These are phyloP conservation scores for Ceratocystis papillata DNA, from an alignment of 2,329 filamentous ascomycete genomes.

Conservation along the genomic window DNA sequence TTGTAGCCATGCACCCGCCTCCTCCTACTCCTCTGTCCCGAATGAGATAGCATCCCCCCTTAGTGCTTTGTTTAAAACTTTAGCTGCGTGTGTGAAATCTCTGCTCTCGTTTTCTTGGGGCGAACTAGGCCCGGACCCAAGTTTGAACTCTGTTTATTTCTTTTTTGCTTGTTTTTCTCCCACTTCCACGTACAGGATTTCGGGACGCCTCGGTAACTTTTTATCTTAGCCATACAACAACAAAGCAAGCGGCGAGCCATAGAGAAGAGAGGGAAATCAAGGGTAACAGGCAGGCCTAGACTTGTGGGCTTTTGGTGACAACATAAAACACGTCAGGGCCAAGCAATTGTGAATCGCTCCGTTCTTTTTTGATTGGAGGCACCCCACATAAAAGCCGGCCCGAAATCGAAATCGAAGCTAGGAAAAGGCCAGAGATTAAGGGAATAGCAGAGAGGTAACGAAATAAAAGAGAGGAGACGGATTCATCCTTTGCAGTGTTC, in stretches of 20 bases:
- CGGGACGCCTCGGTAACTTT: constrained; percentile 8
- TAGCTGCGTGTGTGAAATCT: background rate
- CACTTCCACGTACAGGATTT: background rate
- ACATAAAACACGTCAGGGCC: constrained; percentile 2
- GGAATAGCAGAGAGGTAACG: constrained; percentile 1
- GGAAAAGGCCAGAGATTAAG: background rate
- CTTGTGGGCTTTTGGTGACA: background rate
- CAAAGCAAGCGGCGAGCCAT: background rate
- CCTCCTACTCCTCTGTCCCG: background rate
- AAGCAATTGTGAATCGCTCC: constrained; percentile 1
- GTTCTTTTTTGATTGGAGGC: background rate
- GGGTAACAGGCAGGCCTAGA: background rate
- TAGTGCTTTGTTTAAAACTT: background rate
- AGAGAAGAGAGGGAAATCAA: background rate
- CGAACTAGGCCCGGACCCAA: background rate
- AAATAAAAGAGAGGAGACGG: background rate
- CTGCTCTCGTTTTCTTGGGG: constrained; percentile 9
- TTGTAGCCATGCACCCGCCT: background rate
- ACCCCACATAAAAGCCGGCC: constrained; percentile 8
- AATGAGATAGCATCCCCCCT: background rate
- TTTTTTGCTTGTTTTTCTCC: background rate
- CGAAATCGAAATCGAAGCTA: constrained; percentile 10
- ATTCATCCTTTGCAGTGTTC: background rate
- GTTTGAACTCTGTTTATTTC: background rate
- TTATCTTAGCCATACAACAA: background rate